These are phyloP conservation scores for Aphanomyces astaci DNA, from an alignment of 352 stramenopile species.

Conservation along the genomic window DNA sequence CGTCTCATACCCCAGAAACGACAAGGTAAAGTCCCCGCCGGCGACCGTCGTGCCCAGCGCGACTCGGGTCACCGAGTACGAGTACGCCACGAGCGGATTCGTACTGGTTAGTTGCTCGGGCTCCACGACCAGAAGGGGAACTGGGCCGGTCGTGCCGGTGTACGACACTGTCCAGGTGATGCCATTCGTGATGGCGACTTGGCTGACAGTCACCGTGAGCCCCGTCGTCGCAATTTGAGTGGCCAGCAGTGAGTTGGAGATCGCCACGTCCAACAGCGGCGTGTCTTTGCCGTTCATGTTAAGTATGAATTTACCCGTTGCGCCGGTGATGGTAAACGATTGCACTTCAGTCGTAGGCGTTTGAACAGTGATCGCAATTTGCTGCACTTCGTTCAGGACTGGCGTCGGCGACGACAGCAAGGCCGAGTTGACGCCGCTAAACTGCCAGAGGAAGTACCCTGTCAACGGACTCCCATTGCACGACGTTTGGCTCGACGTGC, in stretches of 20 bases:
- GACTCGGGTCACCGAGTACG: constrained; percentile 39
- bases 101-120: constrained; percentile 53
- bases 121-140: constrained; percentile 49
- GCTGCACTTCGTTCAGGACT: constrained; percentile 83
- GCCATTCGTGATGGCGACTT: constrained; percentile 35
- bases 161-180: constrained; percentile 69
- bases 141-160: constrained; percentile 34
- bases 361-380: constrained; percentile 72
- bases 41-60: constrained; percentile 42
- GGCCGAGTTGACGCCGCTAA: constrained; percentile 59
- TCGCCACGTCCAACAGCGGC: constrained; percentile 36
- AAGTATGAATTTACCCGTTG: constrained; percentile 60
- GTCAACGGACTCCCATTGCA: constrained; percentile 75
- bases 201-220: constrained; percentile 43
- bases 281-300: constrained; percentile 59
- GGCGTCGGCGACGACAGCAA: constrained; percentile 73
- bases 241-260: constrained; percentile 37
- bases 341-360: constrained; percentile 63
- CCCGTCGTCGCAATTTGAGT: constrained; percentile 46
- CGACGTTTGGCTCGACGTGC: constrained; percentile 60
- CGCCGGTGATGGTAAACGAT: constrained; percentile 47
- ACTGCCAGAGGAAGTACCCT: constrained; percentile 93
- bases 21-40: constrained; percentile 74
- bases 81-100: constrained; percentile 35
- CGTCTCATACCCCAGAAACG: constrained; percentile 73